Evolutionary conservation across 2,329 filamentous ascomycete species (phyloP), one percentile per base, ranked within the genome.

Genomic region (Grosmannia serpens): DNA sequence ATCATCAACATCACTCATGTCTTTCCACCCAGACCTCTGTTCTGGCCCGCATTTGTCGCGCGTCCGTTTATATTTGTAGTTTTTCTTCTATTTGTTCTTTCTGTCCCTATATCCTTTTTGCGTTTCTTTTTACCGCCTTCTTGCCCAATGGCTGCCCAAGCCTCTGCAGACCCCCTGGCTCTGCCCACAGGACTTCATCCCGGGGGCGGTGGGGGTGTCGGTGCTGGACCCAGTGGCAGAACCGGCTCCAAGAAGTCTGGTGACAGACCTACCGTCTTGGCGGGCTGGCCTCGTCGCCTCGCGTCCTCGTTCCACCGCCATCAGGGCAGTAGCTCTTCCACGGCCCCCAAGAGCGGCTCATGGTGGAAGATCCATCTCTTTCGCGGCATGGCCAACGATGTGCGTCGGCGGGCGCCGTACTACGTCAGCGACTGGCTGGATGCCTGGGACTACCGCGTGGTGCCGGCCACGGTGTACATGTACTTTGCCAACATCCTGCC

Each of bases 401-500:
- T 95, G 38, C 83, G 83, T 63, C 83, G 89, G 59, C 76, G 90
- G 62, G 79, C 80, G 9, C 90, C 90, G 1, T 95, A 80, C 69
- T 95, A 94, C 68, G 76, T 74, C 72, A 91, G 86, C 70, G 90
- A 95, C 71, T 95, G 88, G 88, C 76, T 70, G 22, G 90, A 95
- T 74, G 90, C 90, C 1, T 94, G 88, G 88, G 88, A 95, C 69
- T 95, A 95, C 74, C 83, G 90, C 57, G 88, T 95, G 49, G 80
- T 95, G 46, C 90, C 90, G 1, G 89, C 89, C 20, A 95, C 90
- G 11, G 76, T 95, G 33, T 95, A 95, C 73, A 95, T 95, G 88
- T 95, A 94, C 75, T 95, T 95, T 79, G 89, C 90, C 62, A 95
- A 95, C 73, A 94, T 95, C 67, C 74, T 95, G 15, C 90, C 91